Percentiles rank a stretch among this genome's conserved stretches.
Conservation (phyloP, 169 alveolate species). For the Plasmodium fragile region DNA sequence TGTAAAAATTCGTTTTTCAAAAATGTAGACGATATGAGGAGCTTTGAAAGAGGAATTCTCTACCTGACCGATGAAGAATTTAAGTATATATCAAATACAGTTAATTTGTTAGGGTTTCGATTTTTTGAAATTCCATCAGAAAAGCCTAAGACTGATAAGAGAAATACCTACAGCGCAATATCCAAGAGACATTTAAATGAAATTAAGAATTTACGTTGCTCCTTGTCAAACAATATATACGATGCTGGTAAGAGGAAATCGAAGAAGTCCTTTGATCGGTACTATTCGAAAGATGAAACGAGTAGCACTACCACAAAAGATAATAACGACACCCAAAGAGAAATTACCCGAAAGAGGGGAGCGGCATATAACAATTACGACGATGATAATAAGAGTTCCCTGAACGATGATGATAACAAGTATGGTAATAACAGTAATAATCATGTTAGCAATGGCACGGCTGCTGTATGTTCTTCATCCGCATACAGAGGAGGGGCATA, state of each 20-base stretch:
- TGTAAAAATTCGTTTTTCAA: slow-evolving; percentile 9
- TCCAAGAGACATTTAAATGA: slow-evolving; percentile 75
- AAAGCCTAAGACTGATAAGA: slow-evolving; percentile 33
- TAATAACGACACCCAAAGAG: slow-evolving; percentile 6
- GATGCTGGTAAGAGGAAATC: slow-evolving; percentile 74
- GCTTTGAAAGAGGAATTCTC: slow-evolving; percentile 68
- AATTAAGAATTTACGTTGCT: slow-evolving; percentile 62
- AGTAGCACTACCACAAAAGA: slow-evolving; percentile 20
- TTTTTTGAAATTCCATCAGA: slow-evolving; percentile 63
- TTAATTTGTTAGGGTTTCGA: slow-evolving; percentile 71
- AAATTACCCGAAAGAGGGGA: neutral
- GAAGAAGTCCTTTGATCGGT: slow-evolving; percentile 30
- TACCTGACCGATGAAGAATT: slow-evolving; percentile 67
- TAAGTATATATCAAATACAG: slow-evolving; percentile 33
- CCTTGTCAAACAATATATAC: slow-evolving; percentile 74
- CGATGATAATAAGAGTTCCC: slow-evolving; percentile 13
- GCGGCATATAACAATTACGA: neutral
- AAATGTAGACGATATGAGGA: slow-evolving; percentile 48
- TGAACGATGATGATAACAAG: neutral
- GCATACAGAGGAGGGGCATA: neutral
- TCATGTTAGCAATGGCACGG: neutral
- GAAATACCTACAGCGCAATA: slow-evolving; percentile 45
- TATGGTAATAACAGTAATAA: neutral
- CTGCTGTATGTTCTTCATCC: neutral
- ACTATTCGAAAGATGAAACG: slow-evolving; percentile 52